A percentile compares a stretch with the other conserved stretches of the same genome.
Evolutionary conservation across 192 early-diverging fungal genomes (phyloP).

Genomic region (Linnemannia exigua): DNA sequence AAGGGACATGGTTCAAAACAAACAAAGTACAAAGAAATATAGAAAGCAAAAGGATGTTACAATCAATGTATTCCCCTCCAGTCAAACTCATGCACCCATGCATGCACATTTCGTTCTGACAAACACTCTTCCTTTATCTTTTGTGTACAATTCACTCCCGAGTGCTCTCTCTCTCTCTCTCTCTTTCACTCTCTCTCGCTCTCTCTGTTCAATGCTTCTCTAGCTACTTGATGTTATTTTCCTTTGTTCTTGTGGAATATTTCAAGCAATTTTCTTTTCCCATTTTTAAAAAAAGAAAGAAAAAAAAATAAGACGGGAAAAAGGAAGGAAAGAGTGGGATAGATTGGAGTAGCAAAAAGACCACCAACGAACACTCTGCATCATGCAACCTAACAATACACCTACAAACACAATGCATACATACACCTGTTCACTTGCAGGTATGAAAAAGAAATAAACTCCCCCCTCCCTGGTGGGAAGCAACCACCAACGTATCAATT

Average conservation of each 20-base stretch:
- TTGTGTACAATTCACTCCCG: no score
- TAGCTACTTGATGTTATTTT: background rate
- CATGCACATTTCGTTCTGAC: background rate
- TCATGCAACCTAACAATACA: background rate
- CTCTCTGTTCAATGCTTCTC: background rate
- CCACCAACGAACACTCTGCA: background rate
- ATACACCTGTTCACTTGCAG: background rate
- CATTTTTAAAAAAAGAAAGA: background rate
- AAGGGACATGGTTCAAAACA: no score
- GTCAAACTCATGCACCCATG: background rate
- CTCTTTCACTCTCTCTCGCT: background rate
- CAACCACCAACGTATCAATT: no score
- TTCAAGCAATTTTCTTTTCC: background rate
- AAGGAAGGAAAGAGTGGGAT: background rate
- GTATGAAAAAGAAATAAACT: background rate
- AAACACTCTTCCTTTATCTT: background rate
- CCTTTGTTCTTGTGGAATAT: no score
- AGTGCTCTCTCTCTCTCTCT: background rate
- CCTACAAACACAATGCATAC: background rate
- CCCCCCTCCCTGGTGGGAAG: background rate
- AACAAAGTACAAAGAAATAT: background rate
- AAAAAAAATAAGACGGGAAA: background rate
- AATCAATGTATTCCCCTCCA: background rate
- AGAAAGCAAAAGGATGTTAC: background rate
- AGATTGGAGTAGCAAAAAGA: background rate